Conservation (phyloP, 176 grass and related monocot species). For the Zoysia japonica region DNA sequence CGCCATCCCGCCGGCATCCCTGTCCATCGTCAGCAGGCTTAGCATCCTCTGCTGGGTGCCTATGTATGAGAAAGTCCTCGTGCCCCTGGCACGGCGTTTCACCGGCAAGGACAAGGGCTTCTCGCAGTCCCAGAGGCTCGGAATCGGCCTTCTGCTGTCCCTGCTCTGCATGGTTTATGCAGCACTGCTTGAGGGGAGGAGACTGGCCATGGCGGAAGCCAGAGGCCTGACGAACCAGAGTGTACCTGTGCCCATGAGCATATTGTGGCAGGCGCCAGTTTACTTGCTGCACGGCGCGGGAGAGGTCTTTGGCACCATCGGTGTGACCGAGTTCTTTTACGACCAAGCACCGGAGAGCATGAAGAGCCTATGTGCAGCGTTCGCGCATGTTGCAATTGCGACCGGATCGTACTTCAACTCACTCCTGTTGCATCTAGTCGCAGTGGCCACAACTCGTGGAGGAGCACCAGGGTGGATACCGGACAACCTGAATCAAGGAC, state of each 20-base stretch:
- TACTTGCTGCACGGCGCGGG: not conserved
- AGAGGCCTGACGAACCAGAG: not conserved
- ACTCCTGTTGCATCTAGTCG: not conserved
- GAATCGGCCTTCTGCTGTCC: not conserved
- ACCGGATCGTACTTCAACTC: not conserved
- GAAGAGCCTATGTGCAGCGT: not conserved
- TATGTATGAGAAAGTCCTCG: not conserved
- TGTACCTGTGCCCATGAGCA: not conserved
- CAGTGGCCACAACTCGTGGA: not conserved
- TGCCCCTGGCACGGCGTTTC: not conserved
- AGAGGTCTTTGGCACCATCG: not conserved
- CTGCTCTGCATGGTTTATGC: not conserved
- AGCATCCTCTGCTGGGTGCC: not conserved
- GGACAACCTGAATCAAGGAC: not conserved
- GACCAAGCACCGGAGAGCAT: not conserved
- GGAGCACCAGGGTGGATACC: not conserved
- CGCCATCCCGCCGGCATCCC: not conserved
- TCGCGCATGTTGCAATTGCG: not conserved
- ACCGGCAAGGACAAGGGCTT: not conserved
- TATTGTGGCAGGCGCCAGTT: not conserved
- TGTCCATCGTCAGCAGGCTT: not conserved
- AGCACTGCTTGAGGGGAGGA: not conserved
- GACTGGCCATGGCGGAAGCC: not conserved
- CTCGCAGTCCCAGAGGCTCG: not conserved
- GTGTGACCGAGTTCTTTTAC: not conserved